Evolutionary conservation across 441 rosid genomes (phyloP).

Genomic region (Breynia disticha): DNA sequence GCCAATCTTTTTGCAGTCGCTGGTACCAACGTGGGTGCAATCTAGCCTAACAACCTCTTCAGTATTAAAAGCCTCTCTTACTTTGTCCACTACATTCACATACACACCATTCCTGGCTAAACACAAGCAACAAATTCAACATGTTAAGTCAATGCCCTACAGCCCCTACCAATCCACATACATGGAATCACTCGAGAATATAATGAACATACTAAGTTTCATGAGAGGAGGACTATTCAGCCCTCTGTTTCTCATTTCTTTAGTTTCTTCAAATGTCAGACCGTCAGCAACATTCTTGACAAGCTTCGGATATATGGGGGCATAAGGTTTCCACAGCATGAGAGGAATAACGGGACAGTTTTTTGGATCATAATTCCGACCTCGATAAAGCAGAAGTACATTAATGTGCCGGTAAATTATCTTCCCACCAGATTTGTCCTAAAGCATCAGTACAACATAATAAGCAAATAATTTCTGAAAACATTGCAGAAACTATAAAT

Average conservation of each 20-base stretch:
- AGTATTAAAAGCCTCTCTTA: slow-evolving; percentile 51
- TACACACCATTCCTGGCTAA: slow-evolving; percentile 86
- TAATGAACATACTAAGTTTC: slow-evolving; percentile 58
- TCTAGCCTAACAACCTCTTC: slow-evolving; percentile 78
- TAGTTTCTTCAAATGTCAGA: slow-evolving; percentile 70
- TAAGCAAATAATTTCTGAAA: slow-evolving; percentile 18
- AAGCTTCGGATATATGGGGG: slow-evolving; percentile 74
- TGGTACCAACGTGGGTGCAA: slow-evolving; percentile 63
- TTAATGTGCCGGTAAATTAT: slow-evolving; percentile 54
- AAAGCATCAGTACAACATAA: slow-evolving; percentile 17
- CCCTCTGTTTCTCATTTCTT: slow-evolving; percentile 66
- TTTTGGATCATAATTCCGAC: slow-evolving; percentile 63
- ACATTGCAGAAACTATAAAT: background rate
- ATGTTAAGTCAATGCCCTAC: no score
- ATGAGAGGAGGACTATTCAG: slow-evolving; percentile 40
- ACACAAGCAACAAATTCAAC: slow-evolving; percentile 8
- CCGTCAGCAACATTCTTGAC: slow-evolving; percentile 68
- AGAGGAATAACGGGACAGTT: slow-evolving; percentile 53
- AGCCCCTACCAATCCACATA: no score
- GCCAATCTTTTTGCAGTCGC: slow-evolving; percentile 80
- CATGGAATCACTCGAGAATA: background rate
- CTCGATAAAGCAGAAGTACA: slow-evolving; percentile 58
- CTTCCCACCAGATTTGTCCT: slow-evolving; percentile 85
- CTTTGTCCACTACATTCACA: slow-evolving; percentile 60
- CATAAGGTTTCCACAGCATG: slow-evolving; percentile 89